A percentile compares a stretch with the other conserved stretches of the same genome.
These are phyloP conservation scores for Schoenoplectus triqueter DNA, from an alignment of 202 grass and related monocot genomes.

Conservation along the genomic window DNA sequence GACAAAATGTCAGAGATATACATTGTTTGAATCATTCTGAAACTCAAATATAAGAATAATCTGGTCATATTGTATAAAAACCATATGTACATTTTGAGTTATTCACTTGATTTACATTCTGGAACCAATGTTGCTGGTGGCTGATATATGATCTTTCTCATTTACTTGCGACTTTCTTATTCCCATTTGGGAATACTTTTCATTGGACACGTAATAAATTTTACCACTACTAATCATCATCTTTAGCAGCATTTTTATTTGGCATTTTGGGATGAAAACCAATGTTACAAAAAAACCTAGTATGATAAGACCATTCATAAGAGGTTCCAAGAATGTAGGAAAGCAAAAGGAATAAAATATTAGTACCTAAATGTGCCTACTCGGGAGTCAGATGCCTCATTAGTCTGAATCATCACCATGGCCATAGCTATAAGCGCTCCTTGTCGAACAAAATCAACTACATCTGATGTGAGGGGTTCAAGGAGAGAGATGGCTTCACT, in stretches of 20 bases:
- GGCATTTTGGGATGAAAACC: not conserved
- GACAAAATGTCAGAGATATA: not conserved
- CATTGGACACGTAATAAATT: not conserved
- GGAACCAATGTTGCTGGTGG: not conserved
- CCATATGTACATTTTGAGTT: not conserved
- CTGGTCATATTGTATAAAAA: constrained; percentile 1
- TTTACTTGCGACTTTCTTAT: constrained; percentile 14
- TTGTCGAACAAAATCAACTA: constrained; percentile 97
- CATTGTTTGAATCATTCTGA: constrained; percentile 3
- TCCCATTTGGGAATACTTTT: not conserved
- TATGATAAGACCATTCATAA: not conserved
- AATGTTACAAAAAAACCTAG: not conserved
- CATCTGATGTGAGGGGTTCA: constrained; percentile 98
- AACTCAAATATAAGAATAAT: not conserved
- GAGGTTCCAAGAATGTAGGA: not conserved
- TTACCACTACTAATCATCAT: not conserved
- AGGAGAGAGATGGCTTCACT: constrained; percentile 98
- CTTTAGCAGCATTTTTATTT: constrained; percentile 6
- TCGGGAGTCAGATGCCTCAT: constrained; percentile 89
- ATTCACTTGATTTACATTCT: not conserved
- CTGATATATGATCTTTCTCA: not conserved
- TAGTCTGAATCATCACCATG: constrained; percentile 99
- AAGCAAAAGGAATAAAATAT: not conserved
- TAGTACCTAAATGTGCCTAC: constrained; percentile 79
- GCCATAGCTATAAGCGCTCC: constrained; percentile 99